Percentiles rank a stretch among this genome's conserved stretches.
Conservation (phyloP, 2,329 filamentous ascomycete genomes). For the Fusarium sacchari region DNA sequence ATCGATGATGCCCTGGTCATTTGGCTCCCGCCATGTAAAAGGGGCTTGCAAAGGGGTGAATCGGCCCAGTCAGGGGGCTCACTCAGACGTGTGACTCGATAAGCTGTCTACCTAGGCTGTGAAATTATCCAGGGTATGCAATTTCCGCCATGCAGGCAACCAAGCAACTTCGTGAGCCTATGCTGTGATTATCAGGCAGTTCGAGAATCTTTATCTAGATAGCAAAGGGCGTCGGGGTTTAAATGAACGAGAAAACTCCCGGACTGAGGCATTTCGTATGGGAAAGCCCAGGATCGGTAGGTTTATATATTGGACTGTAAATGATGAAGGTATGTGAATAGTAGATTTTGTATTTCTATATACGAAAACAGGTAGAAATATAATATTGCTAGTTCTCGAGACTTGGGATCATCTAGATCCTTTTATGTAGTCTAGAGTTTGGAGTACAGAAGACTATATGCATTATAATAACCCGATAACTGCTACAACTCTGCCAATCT, state of each 20-base stretch:
- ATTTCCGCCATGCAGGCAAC: slow-evolving; percentile 37
- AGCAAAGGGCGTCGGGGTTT: neutral
- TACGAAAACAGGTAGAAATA: neutral
- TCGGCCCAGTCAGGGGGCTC: slow-evolving; percentile 13
- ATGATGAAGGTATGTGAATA: neutral
- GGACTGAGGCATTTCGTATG: neutral
- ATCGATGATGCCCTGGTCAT: slow-evolving; percentile 29
- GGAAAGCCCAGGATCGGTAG: neutral
- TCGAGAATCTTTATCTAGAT: neutral
- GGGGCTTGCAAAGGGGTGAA: slow-evolving; percentile 26
- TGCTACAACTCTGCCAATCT: neutral
- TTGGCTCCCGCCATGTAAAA: slow-evolving; percentile 11
- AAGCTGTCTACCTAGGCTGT: neutral
- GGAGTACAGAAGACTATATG: neutral
- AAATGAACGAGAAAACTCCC: neutral
- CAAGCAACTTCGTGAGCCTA: slow-evolving; percentile 1
- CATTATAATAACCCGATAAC: neutral
- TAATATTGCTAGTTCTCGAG: neutral
- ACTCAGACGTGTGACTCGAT: slow-evolving; percentile 22
- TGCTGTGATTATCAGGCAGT: slow-evolving; percentile 10
- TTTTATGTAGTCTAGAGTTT: neutral
- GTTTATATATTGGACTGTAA: neutral
- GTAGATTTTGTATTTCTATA: neutral
- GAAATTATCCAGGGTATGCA: slow-evolving; percentile 39
- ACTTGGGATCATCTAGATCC: neutral